Percentiles rank a stretch among this genome's conserved stretches.
Evolutionary conservation across 495 filamentous ascomycete genomes (phyloP).

Genomic region (Penicilliopsis zonata): DNA sequence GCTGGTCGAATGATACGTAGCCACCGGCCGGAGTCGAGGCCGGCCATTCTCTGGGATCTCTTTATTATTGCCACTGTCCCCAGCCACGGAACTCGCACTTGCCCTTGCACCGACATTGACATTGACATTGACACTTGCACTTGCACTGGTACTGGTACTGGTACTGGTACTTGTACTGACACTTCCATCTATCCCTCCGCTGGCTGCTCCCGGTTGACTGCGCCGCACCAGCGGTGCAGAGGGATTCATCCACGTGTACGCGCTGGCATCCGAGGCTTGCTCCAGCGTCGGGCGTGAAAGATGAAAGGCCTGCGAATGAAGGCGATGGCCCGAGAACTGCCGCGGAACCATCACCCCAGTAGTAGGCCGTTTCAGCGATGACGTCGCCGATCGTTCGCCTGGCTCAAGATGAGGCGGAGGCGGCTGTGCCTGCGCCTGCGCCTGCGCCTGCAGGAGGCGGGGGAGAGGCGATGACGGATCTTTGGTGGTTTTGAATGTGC

Average conservation of each 20-base stretch:
- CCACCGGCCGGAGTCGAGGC: constrained; percentile 26
- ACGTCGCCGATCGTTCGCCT: no score
- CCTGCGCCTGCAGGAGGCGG: neutral
- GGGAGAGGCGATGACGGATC: neutral
- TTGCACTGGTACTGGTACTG: constrained; percentile 8
- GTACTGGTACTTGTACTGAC: constrained; percentile 11
- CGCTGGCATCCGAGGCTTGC: constrained; percentile 20
- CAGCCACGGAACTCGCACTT: no score
- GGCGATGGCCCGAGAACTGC: constrained; percentile 22
- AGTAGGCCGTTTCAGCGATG: no score
- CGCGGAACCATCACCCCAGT: constrained; percentile 10
- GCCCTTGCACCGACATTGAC: no score
- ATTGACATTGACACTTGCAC: no score
- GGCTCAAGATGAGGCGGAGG: no score
- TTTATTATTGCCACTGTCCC: no score
- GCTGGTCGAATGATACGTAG: constrained; percentile 42
- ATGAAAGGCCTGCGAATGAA: constrained; percentile 23
- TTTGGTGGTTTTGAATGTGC: constrained; percentile 8
- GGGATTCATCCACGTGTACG: constrained; percentile 29
- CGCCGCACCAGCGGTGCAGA: neutral
- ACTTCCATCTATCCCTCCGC: neutral
- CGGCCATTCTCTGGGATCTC: no score
- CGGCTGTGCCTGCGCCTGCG: neutral
- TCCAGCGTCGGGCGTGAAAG: constrained; percentile 26
- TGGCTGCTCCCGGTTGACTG: neutral